Percentiles rank a stretch among this genome's conserved stretches.
Conservation (phyloP, 2,329 filamentous ascomycete genomes). For the Trichoderma sp. region DNA sequence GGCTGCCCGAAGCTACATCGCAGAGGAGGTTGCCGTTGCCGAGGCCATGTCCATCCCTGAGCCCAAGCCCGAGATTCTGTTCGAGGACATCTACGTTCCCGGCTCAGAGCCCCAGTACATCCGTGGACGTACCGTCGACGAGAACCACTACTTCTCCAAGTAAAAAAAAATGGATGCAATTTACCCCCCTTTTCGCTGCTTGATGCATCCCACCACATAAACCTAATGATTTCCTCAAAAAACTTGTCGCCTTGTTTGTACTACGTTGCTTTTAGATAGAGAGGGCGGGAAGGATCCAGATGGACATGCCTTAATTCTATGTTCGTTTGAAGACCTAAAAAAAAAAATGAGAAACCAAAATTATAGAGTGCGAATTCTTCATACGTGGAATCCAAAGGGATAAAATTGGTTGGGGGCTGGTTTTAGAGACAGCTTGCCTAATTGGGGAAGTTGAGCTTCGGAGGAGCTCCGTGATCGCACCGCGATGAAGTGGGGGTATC, state of each 20-base stretch:
- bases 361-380: neutral
- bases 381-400: neutral
- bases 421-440: neutral
- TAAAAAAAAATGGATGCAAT: conserved; percentile 33
- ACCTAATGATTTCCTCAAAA: conserved; percentile 33
- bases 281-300: conserved; percentile 23
- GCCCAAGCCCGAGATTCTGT: conserved; percentile 76
- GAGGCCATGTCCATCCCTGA: conserved; percentile 86
- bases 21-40: conserved; percentile 83
- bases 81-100: conserved; percentile 91
- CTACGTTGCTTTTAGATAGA: conserved; percentile 26
- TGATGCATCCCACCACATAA: conserved; percentile 17
- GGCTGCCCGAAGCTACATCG: conserved; percentile 79
- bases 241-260: conserved; percentile 30
- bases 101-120: conserved; percentile 86
- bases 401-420: neutral
- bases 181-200: neutral
- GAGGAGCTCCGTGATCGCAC: conserved; percentile 12
- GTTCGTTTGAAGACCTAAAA: conserved; percentile 11
- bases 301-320: conserved; percentile 17
- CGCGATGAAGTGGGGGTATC: neutral
- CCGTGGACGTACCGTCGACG: conserved; percentile 81
- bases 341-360: neutral
- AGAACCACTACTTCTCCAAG: conserved; percentile 86
- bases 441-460: neutral